These are phyloP conservation scores for Zygnema cylindricum DNA, from an alignment of 139 green algal genomes.

Conservation along the genomic window DNA sequence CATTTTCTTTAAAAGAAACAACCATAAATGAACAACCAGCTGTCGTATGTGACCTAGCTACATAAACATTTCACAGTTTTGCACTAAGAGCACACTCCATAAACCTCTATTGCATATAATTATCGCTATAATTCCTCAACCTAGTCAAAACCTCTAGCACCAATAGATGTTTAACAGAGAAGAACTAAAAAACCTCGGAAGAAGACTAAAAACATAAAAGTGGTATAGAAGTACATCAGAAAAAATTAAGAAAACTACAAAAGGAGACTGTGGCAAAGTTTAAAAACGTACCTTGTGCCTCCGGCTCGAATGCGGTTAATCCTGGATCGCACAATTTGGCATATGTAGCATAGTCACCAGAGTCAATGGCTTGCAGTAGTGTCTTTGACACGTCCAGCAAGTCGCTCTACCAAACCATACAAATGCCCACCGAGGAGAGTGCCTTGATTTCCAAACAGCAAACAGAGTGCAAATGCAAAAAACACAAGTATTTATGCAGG, in stretches of 20 bases:
- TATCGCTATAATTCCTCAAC: slow-evolving; percentile 4
- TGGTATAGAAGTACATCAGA: not conserved
- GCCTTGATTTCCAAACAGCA: not conserved
- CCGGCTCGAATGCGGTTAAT: slow-evolving; percentile 59
- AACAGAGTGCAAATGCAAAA: not conserved
- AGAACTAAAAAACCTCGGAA: not conserved
- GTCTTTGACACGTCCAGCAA: slow-evolving; percentile 41
- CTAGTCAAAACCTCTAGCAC: slow-evolving; percentile 7
- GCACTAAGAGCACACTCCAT: too few species aligned
- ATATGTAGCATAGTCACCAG: slow-evolving; percentile 49
- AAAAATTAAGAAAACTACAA: not conserved
- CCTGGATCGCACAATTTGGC: slow-evolving; percentile 48
- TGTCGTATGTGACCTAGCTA: too few species aligned
- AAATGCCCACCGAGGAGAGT: slow-evolving; percentile 15
- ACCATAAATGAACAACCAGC: too few species aligned
- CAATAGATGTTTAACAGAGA: slow-evolving; percentile 72
- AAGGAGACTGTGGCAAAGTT: not conserved
- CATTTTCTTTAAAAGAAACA: too few species aligned
- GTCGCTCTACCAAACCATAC: slow-evolving; percentile 40
- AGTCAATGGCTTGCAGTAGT: slow-evolving; percentile 54
- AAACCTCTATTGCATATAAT: not conserved
- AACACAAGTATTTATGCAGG: not conserved
- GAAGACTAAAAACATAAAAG: not conserved
- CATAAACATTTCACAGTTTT: too few species aligned
- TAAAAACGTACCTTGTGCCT: slow-evolving; percentile 58